Conservation (phyloP, 2,329 filamentous ascomycete species). For the Stenocarpella maydis region DNA sequence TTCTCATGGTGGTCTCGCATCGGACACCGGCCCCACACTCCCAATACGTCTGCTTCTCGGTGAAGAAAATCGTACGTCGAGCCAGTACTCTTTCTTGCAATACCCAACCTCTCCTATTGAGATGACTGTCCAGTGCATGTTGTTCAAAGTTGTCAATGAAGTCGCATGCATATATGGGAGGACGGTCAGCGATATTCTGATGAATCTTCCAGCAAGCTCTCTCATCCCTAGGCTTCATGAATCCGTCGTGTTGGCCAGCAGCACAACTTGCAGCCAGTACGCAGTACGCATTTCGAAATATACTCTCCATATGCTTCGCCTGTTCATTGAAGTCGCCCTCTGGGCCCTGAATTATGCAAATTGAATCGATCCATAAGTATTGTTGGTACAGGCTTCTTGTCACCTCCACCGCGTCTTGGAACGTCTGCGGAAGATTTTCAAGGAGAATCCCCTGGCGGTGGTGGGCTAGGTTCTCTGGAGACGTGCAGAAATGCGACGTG, state of each 20-base stretch:
- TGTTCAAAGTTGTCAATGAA: conserved; percentile 44
- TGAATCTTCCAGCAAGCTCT: conserved; percentile 33
- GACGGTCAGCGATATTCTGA: not conserved
- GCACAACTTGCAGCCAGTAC: conserved; percentile 39
- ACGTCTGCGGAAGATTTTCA: not conserved
- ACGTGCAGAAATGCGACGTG: conserved; percentile 28
- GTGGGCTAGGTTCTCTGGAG: not conserved
- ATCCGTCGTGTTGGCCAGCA: conserved; percentile 36
- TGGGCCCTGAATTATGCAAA: not conserved
- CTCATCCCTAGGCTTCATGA: conserved; percentile 34
- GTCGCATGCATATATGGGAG: conserved; percentile 39
- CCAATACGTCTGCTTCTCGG: conserved; percentile 48
- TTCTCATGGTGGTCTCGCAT: conserved; percentile 46
- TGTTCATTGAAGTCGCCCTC: conserved; percentile 37
- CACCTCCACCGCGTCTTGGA: conserved; percentile 28
- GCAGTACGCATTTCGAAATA: conserved; percentile 40
- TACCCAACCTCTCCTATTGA: conserved; percentile 50
- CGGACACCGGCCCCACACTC: conserved; percentile 48
- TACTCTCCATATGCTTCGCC: conserved; percentile 38
- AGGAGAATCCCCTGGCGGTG: not conserved
- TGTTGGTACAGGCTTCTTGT: conserved; percentile 1
- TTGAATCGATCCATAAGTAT: conserved; percentile 33
- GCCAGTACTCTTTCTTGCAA: conserved; percentile 49
- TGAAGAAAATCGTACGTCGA: conserved; percentile 50
- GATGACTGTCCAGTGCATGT: conserved; percentile 43